phyloP scores from a whole-genome alignment of 768 basidiomycete genomes.

The Psilocybe subaeruginosa region DNA sequence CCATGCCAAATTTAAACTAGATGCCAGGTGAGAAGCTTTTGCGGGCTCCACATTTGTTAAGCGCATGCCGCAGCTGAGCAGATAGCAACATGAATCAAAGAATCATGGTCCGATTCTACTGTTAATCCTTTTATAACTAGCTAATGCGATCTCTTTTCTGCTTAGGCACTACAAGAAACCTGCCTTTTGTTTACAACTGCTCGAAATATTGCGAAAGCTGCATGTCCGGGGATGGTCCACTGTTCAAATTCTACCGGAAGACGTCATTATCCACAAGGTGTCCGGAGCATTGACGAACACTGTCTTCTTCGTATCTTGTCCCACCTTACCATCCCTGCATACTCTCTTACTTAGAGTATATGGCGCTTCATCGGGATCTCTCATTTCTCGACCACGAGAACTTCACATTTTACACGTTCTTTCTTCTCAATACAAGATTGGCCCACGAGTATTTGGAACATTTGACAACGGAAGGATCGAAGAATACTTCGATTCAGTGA shows the following conservation, averaged over 20 bases:
- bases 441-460: constrained; percentile 91
- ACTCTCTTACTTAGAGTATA: constrained; percentile 92
- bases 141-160: constrained; percentile 22
- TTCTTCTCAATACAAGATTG: constrained; percentile 86
- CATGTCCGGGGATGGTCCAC: constrained; percentile 63
- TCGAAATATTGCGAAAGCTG: constrained; percentile 57
- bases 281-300: constrained; percentile 95
- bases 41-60: constrained; percentile 31
- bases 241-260: constrained; percentile 44
- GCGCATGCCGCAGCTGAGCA: constrained; percentile 35
- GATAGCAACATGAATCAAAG: constrained; percentile 24
- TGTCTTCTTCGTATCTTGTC: constrained; percentile 93
- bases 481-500: constrained; percentile 90
- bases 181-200: constrained; percentile 55
- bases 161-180: constrained; percentile 67
- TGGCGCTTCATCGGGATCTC: constrained; percentile 80
- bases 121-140: constrained; percentile 25
- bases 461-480: constrained; percentile 96
- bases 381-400: constrained; percentile 89
- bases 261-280: constrained; percentile 73
- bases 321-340: constrained; percentile 44
- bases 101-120: constrained; percentile 34
- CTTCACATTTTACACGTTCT: constrained; percentile 88
- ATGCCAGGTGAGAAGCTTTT: constrained; percentile 67
- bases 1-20: constrained; percentile 56